Percentiles rank a stretch among this genome's conserved stretches.
Evolutionary conservation across 345 rosid species (phyloP).

Genomic region (Chamaenerion angustifolium): DNA sequence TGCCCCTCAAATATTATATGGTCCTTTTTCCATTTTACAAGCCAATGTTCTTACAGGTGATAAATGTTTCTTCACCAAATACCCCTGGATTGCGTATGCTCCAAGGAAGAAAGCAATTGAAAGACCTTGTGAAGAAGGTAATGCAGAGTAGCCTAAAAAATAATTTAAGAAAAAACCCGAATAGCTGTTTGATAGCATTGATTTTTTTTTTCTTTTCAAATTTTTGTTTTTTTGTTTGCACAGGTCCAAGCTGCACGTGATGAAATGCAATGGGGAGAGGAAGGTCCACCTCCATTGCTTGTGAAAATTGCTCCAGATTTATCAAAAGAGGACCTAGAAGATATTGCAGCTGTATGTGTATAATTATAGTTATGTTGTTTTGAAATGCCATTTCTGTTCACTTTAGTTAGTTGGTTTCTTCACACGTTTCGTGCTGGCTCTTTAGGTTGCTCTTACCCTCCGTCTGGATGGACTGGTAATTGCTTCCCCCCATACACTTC

Average conservation of each 20-base stretch:
- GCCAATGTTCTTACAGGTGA: slow-evolving; percentile 33
- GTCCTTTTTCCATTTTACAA: too few species aligned
- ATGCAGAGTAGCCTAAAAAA: too few species aligned
- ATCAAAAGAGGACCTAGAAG: slow-evolving; percentile 89
- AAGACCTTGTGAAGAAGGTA: slow-evolving; percentile 88
- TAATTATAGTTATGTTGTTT: slow-evolving; percentile 4
- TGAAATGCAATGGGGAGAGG: slow-evolving; percentile 99
- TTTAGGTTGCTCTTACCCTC: slow-evolving; percentile 90
- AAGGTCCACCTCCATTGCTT: slow-evolving; percentile 93
- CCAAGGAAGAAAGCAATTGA: slow-evolving; percentile 90
- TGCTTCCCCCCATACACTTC: slow-evolving; percentile 6
- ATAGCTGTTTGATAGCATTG: slow-evolving; percentile 2
- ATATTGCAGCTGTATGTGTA: slow-evolving; percentile 82
- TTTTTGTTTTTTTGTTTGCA: slow-evolving; percentile 6
- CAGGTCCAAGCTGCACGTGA: slow-evolving; percentile 98
- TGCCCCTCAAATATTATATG: too few species aligned
- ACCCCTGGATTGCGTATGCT: slow-evolving; percentile 93
- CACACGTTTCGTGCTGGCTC: slow-evolving; percentile 15
- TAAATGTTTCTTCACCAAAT: slow-evolving; percentile 95
- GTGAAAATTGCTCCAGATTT: slow-evolving; percentile 97
- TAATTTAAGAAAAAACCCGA: background rate
- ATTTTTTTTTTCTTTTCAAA: background rate
- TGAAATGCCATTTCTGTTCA: background rate
- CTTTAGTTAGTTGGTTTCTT: slow-evolving; percentile 10
- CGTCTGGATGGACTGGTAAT: slow-evolving; percentile 94